These are phyloP conservation scores for Aureobasidium sp. DNA, from an alignment of 2,329 filamentous ascomycete species.

Conservation along the genomic window DNA sequence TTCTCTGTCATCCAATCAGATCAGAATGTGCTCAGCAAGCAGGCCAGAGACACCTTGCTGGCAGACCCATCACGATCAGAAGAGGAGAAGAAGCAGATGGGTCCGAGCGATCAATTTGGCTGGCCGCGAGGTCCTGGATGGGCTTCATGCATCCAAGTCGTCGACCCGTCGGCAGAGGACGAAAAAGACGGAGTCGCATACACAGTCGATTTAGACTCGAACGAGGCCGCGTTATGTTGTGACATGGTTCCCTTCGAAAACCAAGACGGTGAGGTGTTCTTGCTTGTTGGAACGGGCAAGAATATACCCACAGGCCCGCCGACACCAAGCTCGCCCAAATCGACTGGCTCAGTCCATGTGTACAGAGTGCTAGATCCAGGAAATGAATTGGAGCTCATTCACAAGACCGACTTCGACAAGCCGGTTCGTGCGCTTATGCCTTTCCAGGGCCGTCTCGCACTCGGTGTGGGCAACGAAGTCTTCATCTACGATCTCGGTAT, in stretches of 20 bases:
- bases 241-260: slow-evolving; percentile 79
- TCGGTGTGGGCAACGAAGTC: slow-evolving; percentile 76
- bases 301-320: slow-evolving; percentile 51
- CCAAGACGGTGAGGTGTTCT: slow-evolving; percentile 79
- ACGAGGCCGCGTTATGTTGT: slow-evolving; percentile 85
- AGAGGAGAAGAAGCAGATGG: slow-evolving; percentile 63
- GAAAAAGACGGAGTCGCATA: slow-evolving; percentile 53
- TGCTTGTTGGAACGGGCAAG: slow-evolving; percentile 92
- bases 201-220: slow-evolving; percentile 75
- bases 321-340: slow-evolving; percentile 19
- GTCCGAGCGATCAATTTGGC: slow-evolving; percentile 78
- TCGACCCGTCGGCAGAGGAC: slow-evolving; percentile 63
- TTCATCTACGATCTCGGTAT: slow-evolving; percentile 90
- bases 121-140: slow-evolving; percentile 79
- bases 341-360: slow-evolving; percentile 73
- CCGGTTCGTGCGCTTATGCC: slow-evolving; percentile 83
- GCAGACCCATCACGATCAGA: slow-evolving; percentile 54
- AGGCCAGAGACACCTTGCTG: slow-evolving; percentile 68
- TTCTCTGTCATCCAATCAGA: slow-evolving; percentile 95
- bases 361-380: slow-evolving; percentile 86
- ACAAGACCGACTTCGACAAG: slow-evolving; percentile 88
- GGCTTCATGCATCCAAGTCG: slow-evolving; percentile 90
- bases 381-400: slow-evolving; percentile 84
- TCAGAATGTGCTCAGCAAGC: slow-evolving; percentile 78
- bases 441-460: slow-evolving; percentile 84